Percentiles rank a stretch among this genome's conserved stretches.
phyloP scores from a whole-genome alignment of 2,329 filamentous ascomycete genomes.

The Drechslerella stenobrocha region DNA sequence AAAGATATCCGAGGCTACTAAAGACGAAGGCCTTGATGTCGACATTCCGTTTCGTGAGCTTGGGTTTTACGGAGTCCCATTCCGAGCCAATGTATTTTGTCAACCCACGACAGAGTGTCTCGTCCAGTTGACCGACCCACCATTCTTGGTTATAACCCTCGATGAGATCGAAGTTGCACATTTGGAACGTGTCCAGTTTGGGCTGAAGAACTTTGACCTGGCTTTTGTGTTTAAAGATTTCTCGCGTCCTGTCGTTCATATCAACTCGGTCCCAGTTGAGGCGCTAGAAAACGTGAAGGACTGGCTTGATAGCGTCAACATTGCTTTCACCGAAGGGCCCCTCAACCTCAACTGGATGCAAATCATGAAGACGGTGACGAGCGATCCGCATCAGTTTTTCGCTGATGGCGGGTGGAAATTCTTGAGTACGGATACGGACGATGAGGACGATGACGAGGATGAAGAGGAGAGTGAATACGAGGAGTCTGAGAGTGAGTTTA shows the following conservation, averaged over 20 bases:
- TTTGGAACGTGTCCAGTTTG: constrained; percentile 91
- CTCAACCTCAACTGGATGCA: constrained; percentile 98
- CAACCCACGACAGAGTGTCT: constrained; percentile 96
- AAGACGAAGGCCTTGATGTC: constrained; percentile 79
- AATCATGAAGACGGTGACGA: constrained; percentile 98
- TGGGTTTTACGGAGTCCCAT: constrained; percentile 94
- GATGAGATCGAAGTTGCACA: constrained; percentile 96
- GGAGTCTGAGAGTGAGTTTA: constrained; percentile 79
- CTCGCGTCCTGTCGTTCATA: constrained; percentile 81
- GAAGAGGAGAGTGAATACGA: constrained; percentile 93
- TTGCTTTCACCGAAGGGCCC: constrained; percentile 89
- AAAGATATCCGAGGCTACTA: constrained; percentile 94
- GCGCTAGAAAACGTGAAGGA: constrained; percentile 94
- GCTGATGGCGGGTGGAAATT: constrained; percentile 94
- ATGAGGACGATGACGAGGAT: constrained; percentile 73
- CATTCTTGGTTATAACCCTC: constrained; percentile 92
- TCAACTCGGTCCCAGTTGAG: constrained; percentile 98
- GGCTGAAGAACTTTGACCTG: constrained; percentile 97
- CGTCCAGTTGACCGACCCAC: constrained; percentile 94
- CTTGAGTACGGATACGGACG: constrained; percentile 82
- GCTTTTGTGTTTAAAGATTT: constrained; percentile 99
- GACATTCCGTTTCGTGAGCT: constrained; percentile 97
- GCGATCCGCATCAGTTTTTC: constrained; percentile 94
- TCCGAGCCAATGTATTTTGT: constrained; percentile 91
- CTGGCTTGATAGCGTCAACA: constrained; percentile 93